Evolutionary conservation across 139 green algal species (phyloP), one percentile per base, ranked within the genome.

Genomic region (Closterium sp.): DNA sequence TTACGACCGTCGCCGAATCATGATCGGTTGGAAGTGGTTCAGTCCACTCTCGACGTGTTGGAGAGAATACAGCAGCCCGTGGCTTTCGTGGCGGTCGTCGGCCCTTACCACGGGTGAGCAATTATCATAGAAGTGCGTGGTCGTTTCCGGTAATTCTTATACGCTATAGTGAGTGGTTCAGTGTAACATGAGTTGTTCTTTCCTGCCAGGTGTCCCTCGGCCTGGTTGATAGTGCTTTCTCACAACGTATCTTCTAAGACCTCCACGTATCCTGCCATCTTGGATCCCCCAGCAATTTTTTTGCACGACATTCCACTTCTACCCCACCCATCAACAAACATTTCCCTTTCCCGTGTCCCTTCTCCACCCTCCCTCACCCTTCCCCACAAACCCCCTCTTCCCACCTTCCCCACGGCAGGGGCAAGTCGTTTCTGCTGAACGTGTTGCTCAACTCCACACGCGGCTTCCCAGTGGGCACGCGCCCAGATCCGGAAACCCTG

Each of bases 341-440:
- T n/a, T n/a, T n/a, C n/a, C n/a, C n/a, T n/a, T n/a, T n/a, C n/a
- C n/a, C n/a, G n/a, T n/a, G n/a, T n/a, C n/a, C n/a, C n/a, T 86
- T 86, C 73, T 6, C 27, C 24, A 22, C 27, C 24, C 79, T n/a
- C 21, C 27, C 11, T 2, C n/a, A 21, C 29, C 31, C 10, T 89
- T 9, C 31, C 86, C 86, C 28, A n/a, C n/a, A n/a, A n/a, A 42
- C 30, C 10, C 30, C 28, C 86, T 9, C 86, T 89, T 42, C 5
- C 86, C 28, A 5, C 19, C 31, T 42, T 89, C 31, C n/a, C 19
- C 28, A 17, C 87, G 38, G 62, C 89, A 92, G 89, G 17, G 90
- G 90, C 28, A 93, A 93, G 86, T 93, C 90, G 84, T 93, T 93
- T n/a, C 90, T 93, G 29, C 90, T 93, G 34, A 93, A 93, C 42